A percentile compares a stretch with the other conserved stretches of the same genome.
Evolutionary conservation across 2,329 filamentous ascomycete species (phyloP).

Genomic region (Pseudogymnoascus sp.): DNA sequence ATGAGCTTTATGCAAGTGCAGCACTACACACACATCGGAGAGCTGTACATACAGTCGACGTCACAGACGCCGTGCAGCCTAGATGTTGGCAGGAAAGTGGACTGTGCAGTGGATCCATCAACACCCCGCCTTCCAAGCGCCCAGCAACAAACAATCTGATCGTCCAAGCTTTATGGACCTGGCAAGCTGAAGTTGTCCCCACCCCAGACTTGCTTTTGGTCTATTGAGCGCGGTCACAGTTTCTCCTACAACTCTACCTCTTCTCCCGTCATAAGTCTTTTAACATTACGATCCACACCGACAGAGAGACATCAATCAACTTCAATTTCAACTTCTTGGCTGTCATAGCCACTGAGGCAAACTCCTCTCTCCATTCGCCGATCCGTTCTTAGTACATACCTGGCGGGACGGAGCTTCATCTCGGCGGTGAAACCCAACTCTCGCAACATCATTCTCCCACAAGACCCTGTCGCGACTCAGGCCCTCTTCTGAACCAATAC

Average conservation of each 20-base stretch:
- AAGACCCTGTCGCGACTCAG: not conserved
- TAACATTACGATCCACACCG: not conserved
- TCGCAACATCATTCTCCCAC: not conserved
- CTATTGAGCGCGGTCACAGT: not conserved
- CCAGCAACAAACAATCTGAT: not conserved
- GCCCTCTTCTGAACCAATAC: not conserved
- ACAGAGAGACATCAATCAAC: not conserved
- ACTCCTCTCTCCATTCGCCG: not conserved
- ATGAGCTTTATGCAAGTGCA: not conserved
- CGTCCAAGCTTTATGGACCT: not conserved
- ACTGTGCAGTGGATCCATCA: not conserved
- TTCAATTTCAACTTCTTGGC: not conserved
- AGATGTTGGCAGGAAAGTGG: slow-evolving; percentile 1
- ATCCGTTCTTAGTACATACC: not conserved
- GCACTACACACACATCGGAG: not conserved
- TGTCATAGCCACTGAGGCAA: not conserved
- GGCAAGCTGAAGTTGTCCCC: slow-evolving; percentile 1
- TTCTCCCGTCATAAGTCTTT: not conserved
- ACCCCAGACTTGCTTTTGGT: not conserved
- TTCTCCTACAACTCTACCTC: not conserved
- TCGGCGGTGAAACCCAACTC: not conserved
- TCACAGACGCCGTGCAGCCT: not conserved
- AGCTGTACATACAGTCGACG: not conserved
- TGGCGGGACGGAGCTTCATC: not conserved
- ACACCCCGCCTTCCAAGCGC: not conserved